phyloP scores from a whole-genome alignment of 805 yeast genomes.

The Deakozyma indianensis region DNA sequence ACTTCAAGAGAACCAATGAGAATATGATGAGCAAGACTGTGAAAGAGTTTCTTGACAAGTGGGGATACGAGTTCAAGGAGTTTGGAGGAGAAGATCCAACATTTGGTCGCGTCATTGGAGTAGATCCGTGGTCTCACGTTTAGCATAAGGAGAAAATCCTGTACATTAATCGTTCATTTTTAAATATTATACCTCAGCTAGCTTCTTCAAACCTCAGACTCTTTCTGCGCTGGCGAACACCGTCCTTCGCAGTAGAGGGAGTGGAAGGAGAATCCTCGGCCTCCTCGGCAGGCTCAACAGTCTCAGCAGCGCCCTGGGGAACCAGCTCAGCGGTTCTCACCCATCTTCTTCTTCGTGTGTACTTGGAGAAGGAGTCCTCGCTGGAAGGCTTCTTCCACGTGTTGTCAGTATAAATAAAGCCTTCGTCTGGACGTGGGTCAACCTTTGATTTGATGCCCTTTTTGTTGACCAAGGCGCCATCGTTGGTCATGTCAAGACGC shows the following conservation, averaged over 20 bases:
- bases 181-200: background rate
- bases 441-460: constrained; percentile 32
- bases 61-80: constrained; percentile 26
- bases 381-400: constrained; percentile 88
- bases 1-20: constrained; percentile 11
- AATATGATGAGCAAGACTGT: constrained; percentile 20
- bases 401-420: constrained; percentile 78
- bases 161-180: background rate
- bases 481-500: constrained; percentile 81
- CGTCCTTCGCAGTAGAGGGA: background rate
- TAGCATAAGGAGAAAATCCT: background rate
- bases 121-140: constrained; percentile 24
- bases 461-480: constrained; percentile 58
- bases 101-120: constrained; percentile 26
- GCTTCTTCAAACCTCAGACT: constrained; percentile 11
- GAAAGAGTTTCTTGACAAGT: constrained; percentile 19
- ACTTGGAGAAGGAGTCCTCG: constrained; percentile 77
- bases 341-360: constrained; percentile 93
- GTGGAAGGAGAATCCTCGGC: constrained; percentile 5
- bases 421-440: constrained; percentile 63
- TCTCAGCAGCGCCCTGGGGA: background rate
- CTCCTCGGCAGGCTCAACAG: background rate
- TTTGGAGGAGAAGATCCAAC: constrained; percentile 19
- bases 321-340: constrained; percentile 83
- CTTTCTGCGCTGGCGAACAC: constrained; percentile 5